Percentiles rank a stretch among this genome's conserved stretches.
These are phyloP conservation scores for Debaryomycetaceae sp. DNA, from an alignment of 1,139 yeast species.

Conservation along the genomic window DNA sequence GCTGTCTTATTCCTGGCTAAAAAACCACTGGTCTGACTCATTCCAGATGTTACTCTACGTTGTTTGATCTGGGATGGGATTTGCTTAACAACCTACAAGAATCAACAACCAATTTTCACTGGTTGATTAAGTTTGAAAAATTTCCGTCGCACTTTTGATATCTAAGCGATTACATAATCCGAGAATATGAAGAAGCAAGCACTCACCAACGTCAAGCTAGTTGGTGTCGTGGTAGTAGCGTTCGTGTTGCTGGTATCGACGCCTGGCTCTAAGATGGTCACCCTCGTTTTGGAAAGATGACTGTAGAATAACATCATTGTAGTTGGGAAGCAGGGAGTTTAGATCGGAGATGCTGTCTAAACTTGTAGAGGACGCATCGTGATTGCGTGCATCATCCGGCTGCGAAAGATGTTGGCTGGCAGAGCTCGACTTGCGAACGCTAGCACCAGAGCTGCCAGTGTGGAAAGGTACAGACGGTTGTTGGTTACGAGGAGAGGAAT, in stretches of 20 bases:
- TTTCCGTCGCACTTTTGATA: slow-evolving; percentile 1
- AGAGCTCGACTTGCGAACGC: slow-evolving; percentile 1
- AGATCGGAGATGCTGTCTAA: background rate
- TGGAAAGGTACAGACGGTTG: background rate
- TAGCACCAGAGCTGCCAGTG: background rate
- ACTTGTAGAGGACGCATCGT: background rate
- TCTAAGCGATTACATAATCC: slow-evolving; percentile 4
- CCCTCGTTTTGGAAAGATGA: slow-evolving; percentile 22
- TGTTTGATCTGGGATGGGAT: background rate
- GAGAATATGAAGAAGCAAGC: background rate
- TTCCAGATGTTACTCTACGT: slow-evolving; percentile 10
- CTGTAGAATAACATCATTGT: slow-evolving; percentile 34
- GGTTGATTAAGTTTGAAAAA: slow-evolving; percentile 9
- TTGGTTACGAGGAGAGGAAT: background rate
- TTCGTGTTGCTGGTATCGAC: slow-evolving; percentile 37
- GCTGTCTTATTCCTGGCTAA: slow-evolving; percentile 58
- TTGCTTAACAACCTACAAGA: background rate
- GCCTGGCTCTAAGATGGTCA: slow-evolving; percentile 28
- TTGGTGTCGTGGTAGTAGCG: slow-evolving; percentile 28
- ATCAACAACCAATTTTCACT: slow-evolving; percentile 15
- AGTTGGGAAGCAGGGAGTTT: slow-evolving; percentile 24
- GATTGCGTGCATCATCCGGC: background rate
- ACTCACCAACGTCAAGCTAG: background rate
- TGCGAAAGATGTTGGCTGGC: slow-evolving; percentile 2
- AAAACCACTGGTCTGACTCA: slow-evolving; percentile 27